Evolutionary conservation across 768 basidiomycete genomes (phyloP).

Genomic region (Pisolithus microcarpus): DNA sequence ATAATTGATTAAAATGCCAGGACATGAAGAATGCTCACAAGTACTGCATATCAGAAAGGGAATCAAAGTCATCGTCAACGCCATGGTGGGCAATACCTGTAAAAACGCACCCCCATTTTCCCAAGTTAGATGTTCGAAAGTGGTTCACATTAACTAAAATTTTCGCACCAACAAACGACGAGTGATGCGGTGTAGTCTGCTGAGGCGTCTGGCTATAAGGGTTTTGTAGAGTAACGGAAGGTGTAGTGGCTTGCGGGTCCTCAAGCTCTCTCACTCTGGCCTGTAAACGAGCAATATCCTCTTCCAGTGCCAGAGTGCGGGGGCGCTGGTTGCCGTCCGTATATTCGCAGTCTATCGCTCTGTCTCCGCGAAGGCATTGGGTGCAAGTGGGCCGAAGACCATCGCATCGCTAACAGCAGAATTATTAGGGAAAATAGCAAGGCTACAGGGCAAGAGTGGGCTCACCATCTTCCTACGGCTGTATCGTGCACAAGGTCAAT

Average conservation of each 20-base stretch:
- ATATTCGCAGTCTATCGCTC: conserved; percentile 67
- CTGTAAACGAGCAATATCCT: conserved; percentile 48
- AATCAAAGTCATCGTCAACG: too few species aligned
- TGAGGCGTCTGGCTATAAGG: conserved; percentile 32
- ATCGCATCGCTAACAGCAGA: conserved; percentile 65
- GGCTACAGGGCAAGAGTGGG: not conserved
- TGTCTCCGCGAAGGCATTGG: conserved; percentile 52
- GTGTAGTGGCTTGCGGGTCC: conserved; percentile 40
- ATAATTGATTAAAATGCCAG: too few species aligned
- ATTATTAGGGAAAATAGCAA: not conserved
- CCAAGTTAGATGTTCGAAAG: not conserved
- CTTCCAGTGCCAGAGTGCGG: conserved; percentile 52
- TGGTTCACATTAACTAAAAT: not conserved
- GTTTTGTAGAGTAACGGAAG: conserved; percentile 44
- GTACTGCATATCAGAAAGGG: too few species aligned
- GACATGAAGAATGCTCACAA: too few species aligned
- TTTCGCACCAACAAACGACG: not conserved
- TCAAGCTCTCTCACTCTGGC: conserved; percentile 53
- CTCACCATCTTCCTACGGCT: conserved; percentile 47
- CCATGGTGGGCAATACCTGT: not conserved
- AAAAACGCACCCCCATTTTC: not conserved
- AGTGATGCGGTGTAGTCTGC: not conserved
- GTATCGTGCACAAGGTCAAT: not conserved
- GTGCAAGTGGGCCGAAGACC: conserved; percentile 57
- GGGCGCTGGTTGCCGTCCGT: conserved; percentile 56